Conservation (phyloP, 2,329 filamentous ascomycete species). For the Ilyonectria sp. region DNA sequence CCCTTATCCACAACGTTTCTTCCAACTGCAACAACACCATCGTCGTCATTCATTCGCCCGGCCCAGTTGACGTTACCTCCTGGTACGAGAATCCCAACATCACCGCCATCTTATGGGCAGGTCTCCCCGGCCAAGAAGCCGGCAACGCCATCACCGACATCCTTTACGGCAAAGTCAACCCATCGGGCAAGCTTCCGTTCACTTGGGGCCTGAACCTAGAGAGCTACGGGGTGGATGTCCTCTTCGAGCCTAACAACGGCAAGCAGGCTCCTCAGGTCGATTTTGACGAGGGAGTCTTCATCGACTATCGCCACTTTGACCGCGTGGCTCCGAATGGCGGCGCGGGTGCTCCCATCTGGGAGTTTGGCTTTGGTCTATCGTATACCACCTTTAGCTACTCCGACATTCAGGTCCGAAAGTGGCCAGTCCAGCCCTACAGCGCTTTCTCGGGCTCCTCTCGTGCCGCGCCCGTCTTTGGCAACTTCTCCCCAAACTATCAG, state of each 20-base stretch:
- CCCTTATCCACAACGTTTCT: slow-evolving; percentile 72
- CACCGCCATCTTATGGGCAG: slow-evolving; percentile 76
- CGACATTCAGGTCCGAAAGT: background rate
- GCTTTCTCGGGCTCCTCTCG: no score
- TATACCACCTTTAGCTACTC: no score
- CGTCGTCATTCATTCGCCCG: slow-evolving; percentile 77
- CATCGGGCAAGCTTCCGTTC: background rate
- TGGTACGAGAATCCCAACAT: slow-evolving; percentile 58
- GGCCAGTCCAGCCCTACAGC: no score
- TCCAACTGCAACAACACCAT: slow-evolving; percentile 60
- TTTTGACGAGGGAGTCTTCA: background rate
- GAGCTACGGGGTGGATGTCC: background rate
- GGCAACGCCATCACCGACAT: slow-evolving; percentile 17
- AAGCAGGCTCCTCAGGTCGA: background rate
- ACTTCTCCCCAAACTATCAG: no score
- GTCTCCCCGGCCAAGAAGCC: slow-evolving; percentile 78
- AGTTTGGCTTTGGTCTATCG: no score
- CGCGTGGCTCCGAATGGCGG: background rate
- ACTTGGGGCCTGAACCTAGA: background rate
- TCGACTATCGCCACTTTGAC: no score
- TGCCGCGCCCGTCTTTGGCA: no score
- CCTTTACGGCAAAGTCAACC: slow-evolving; percentile 18
- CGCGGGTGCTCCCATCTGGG: no score
- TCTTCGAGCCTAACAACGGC: background rate
- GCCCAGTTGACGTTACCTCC: slow-evolving; percentile 72